These are phyloP conservation scores for Diutina sp. DNA, from an alignment of 1,139 yeast species.

Conservation along the genomic window DNA sequence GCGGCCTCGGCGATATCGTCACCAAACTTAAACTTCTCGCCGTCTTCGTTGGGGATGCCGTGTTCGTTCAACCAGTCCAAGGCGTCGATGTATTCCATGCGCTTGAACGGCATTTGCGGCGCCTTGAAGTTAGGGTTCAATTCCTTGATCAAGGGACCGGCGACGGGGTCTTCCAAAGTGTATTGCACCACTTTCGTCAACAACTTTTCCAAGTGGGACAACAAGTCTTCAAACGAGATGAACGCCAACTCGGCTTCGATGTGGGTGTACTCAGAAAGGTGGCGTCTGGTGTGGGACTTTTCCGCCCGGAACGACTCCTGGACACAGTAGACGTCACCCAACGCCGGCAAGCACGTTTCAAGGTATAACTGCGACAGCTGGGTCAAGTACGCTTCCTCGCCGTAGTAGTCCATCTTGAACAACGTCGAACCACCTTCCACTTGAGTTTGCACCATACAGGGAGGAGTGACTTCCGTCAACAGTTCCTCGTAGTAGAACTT, in stretches of 20 bases:
- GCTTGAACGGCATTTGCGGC: slow-evolving; percentile 77
- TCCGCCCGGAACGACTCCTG: slow-evolving; percentile 99
- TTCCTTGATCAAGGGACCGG: slow-evolving; percentile 81
- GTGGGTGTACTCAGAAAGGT: slow-evolving; percentile 92
- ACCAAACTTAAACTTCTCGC: slow-evolving; percentile 84
- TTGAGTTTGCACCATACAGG: slow-evolving; percentile 99
- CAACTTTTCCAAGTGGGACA: slow-evolving; percentile 73
- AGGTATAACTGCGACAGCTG: slow-evolving; percentile 95
- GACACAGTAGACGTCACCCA: slow-evolving; percentile 94
- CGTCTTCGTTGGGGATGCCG: slow-evolving; percentile 88
- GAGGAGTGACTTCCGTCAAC: slow-evolving; percentile 89
- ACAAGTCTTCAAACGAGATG: slow-evolving; percentile 73
- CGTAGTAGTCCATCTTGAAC: slow-evolving; percentile 88
- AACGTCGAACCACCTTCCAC: slow-evolving; percentile 98
- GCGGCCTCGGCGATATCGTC: slow-evolving; percentile 99
- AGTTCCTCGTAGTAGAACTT: slow-evolving; percentile 65
- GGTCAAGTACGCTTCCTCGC: slow-evolving; percentile 92
- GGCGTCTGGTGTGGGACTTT: slow-evolving; percentile 97
- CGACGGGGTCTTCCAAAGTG: slow-evolving; percentile 78
- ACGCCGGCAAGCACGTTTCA: slow-evolving; percentile 91
- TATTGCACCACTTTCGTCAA: slow-evolving; percentile 58
- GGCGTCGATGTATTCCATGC: slow-evolving; percentile 87
- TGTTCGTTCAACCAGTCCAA: slow-evolving; percentile 95
- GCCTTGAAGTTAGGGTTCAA: slow-evolving; percentile 84
- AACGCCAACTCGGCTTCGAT: slow-evolving; percentile 91